A percentile compares a stretch with the other conserved stretches of the same genome.
These are phyloP conservation scores for Mrakia blollopis DNA, from an alignment of 768 basidiomycete species.

Conservation along the genomic window DNA sequence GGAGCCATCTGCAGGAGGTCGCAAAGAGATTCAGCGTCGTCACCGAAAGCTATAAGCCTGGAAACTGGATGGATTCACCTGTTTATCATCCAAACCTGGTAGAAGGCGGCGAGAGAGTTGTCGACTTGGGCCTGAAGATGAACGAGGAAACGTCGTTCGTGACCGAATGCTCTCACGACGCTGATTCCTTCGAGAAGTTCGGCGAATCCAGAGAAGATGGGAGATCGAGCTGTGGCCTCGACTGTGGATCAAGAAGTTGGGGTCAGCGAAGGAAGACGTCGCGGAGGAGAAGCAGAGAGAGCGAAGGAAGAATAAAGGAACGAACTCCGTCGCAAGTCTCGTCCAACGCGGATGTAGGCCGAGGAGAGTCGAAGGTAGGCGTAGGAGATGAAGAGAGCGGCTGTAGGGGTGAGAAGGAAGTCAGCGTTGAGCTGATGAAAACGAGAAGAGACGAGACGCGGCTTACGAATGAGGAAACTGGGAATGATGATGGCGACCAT, in stretches of 20 bases:
- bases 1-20: conserved; percentile 74
- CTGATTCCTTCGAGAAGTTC: conserved; percentile 75
- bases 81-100: conserved; percentile 50
- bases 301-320: not conserved
- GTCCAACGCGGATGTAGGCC: conserved; percentile 54
- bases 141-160: conserved; percentile 70
- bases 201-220: conserved; percentile 66
- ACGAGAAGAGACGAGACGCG: no score
- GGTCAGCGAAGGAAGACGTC: no score
- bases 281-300: not conserved
- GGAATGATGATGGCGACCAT: conserved; percentile 63
- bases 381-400: conserved; percentile 66
- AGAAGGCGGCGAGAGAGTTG: conserved; percentile 53
- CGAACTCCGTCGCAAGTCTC: conserved; percentile 66
- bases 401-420: no score
- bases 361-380: conserved; percentile 63
- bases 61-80: conserved; percentile 40
- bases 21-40: not conserved
- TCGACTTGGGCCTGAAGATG: conserved; percentile 59
- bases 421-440: no score
- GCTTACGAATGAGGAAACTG: conserved; percentile 60
- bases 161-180: conserved; percentile 87
- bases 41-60: not conserved
- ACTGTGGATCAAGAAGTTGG: conserved; percentile 44
- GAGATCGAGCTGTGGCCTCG: conserved; percentile 81